Evolutionary conservation across 306 rosid genomes (phyloP).

Genomic region (Trifolium dubium): DNA sequence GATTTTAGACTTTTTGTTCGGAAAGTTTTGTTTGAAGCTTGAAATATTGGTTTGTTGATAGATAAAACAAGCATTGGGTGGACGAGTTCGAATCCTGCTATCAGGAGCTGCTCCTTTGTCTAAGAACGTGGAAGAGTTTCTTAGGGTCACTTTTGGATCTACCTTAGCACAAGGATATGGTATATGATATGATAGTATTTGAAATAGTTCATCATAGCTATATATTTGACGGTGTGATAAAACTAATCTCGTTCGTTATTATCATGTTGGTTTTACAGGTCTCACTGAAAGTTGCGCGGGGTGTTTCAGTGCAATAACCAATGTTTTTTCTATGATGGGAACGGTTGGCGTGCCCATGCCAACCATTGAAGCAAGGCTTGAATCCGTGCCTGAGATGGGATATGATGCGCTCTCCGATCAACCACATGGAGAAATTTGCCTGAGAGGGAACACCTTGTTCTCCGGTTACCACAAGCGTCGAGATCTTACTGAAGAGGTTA

Average conservation of each 20-base stretch:
- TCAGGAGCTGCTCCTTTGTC: conserved; percentile 98
- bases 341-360: conserved; percentile 91
- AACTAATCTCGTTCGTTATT: background rate
- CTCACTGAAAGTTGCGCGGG: conserved; percentile 93
- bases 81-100: conserved; percentile 71
- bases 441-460: conserved; percentile 82
- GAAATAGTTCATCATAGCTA: background rate
- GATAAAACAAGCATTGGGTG: conserved; percentile 87
- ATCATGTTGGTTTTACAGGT: conserved; percentile 52
- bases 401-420: conserved; percentile 79
- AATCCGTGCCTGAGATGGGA: conserved; percentile 64
- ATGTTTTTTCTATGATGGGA: conserved; percentile 84
- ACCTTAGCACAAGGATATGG: conserved; percentile 95
- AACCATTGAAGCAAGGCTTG: conserved; percentile 93
- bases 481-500: conserved; percentile 79
- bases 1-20: conserved; percentile 6
- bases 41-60: conserved; percentile 38
- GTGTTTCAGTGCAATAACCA: conserved; percentile 67
- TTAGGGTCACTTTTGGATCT: conserved; percentile 80
- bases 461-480: conserved; percentile 88
- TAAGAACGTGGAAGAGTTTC: conserved; percentile 84
- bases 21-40: conserved; percentile 20
- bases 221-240: background rate
- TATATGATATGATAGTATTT: conserved; percentile 56
- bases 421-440: conserved; percentile 92